Percentiles rank a stretch among this genome's conserved stretches.
Conservation (phyloP, 345 rosid species). For the Firmiana major region DNA sequence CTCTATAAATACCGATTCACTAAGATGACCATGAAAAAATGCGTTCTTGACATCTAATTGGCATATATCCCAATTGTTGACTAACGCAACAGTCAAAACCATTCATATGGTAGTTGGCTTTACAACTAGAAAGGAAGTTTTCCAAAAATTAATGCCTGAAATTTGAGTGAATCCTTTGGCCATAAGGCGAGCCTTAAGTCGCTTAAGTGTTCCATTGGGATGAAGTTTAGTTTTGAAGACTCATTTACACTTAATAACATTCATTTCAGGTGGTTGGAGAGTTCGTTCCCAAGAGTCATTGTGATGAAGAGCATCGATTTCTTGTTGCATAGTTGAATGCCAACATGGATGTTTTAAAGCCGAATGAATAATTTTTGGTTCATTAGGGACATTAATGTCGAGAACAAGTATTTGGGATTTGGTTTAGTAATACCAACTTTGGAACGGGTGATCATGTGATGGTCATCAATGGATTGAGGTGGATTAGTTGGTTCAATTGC, state of each 20-base stretch:
- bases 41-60: too few relatives aligned
- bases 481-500: not conserved
- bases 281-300: not conserved
- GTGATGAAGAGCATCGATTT: not conserved
- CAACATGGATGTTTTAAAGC: not conserved
- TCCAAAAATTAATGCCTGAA: too few relatives aligned
- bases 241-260: not conserved
- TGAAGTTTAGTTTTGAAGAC: too few relatives aligned
- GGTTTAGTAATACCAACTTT: not conserved
- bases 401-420: not conserved
- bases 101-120: too few relatives aligned
- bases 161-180: too few relatives aligned
- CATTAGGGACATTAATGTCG: not conserved
- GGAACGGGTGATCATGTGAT: not conserved
- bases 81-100: too few relatives aligned
- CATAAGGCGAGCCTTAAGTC: too few relatives aligned
- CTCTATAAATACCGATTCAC: too few relatives aligned
- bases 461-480: not conserved
- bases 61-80: too few relatives aligned
- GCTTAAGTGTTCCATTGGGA: not conserved
- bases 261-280: too few relatives aligned
- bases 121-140: too few relatives aligned
- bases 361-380: not conserved
- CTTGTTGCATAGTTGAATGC: not conserved
- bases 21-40: too few relatives aligned